Evolutionary conservation across 176 grass and related monocot species (phyloP).

Genomic region (Aegilops longissima): DNA sequence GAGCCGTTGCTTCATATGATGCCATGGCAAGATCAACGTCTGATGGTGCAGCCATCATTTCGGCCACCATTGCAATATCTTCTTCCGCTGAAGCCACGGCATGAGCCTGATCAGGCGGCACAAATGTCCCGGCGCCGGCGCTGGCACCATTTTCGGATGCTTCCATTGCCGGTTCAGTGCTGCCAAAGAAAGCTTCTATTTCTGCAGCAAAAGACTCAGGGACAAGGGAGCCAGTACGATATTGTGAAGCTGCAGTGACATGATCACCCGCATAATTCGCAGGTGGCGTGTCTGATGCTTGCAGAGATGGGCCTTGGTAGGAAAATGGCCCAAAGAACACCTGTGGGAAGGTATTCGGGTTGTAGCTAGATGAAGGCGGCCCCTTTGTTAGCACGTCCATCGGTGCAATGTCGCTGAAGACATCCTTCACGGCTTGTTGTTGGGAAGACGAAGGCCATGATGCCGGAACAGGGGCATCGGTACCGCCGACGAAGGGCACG

Average conservation of each 20-base stretch:
- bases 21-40: background rate
- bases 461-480: background rate
- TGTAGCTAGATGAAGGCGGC: too few species aligned
- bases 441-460: background rate
- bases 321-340: background rate
- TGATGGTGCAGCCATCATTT: background rate
- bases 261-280: background rate
- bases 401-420: background rate
- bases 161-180: background rate
- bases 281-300: background rate
- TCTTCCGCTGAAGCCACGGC: background rate
- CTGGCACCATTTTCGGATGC: background rate
- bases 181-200: background rate
- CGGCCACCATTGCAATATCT: background rate
- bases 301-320: background rate
- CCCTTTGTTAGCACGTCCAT: background rate
- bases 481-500: background rate
- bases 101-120: background rate
- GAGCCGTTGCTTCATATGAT: background rate
- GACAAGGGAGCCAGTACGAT: background rate
- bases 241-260: background rate
- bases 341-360: background rate
- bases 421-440: background rate
- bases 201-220: background rate
- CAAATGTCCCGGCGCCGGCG: background rate